Conservation (phyloP, 352 stramenopile species). For the Globisporangium orthogonon region DNA sequence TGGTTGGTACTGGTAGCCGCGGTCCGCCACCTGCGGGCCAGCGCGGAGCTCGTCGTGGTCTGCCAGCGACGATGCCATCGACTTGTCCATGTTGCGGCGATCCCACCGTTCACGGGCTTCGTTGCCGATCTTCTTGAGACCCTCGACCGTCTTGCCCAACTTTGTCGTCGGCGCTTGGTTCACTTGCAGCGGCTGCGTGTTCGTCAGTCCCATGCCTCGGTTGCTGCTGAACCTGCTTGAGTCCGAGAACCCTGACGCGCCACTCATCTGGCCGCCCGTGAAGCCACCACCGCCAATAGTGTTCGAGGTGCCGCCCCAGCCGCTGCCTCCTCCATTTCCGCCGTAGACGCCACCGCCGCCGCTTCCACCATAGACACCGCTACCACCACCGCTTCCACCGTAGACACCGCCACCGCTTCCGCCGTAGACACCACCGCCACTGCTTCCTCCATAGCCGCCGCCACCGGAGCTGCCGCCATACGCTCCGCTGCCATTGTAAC, state of each 20-base stretch:
- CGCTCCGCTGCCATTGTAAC: constrained; percentile 26
- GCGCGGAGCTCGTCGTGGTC: constrained; percentile 81
- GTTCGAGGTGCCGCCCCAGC: constrained; percentile 3
- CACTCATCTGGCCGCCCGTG: constrained; percentile 5
- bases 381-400: not conserved
- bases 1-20: constrained; percentile 63
- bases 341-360: constrained; percentile 11
- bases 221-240: constrained; percentile 50
- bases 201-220: constrained; percentile 41
- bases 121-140: constrained; percentile 77
- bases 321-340: constrained; percentile 11
- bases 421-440: constrained; percentile 12
- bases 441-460: not conserved
- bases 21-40: constrained; percentile 55
- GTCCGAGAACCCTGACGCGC: constrained; percentile 30
- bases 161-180: constrained; percentile 34
- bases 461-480: constrained; percentile 1
- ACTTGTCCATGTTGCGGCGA: constrained; percentile 87
- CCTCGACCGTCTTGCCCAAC: constrained; percentile 69
- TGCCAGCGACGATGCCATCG: constrained; percentile 82
- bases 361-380: not conserved
- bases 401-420: constrained; percentile 9
- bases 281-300: constrained; percentile 13
- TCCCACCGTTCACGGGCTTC: constrained; percentile 81
- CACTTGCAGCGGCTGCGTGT: constrained; percentile 34